Percentiles rank a stretch among this genome's conserved stretches.
Evolutionary conservation across 2,329 filamentous ascomycete species (phyloP).

Genomic region (Lachnellula cervina): DNA sequence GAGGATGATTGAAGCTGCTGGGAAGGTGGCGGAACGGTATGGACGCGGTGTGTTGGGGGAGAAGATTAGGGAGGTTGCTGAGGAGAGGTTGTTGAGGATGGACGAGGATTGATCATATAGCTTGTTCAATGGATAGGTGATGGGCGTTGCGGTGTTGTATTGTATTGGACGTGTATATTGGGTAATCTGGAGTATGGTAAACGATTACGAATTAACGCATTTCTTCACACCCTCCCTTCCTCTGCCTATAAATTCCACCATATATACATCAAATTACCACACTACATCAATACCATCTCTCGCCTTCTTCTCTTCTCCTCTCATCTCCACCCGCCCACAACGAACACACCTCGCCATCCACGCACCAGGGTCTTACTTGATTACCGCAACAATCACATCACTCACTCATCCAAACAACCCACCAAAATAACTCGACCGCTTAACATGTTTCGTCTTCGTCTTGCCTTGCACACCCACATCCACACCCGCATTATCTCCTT

Average conservation of each 20-base stretch:
- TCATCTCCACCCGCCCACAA: no score
- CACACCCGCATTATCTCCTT: neutral
- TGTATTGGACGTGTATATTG: neutral
- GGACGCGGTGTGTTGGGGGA: constrained; percentile 73
- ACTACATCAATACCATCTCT: no score
- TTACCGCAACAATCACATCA: neutral
- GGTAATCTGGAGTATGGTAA: neutral
- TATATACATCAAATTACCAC: no score
- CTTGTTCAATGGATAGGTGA: neutral
- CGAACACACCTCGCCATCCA: no score
- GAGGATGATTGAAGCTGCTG: constrained; percentile 85
- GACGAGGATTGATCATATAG: constrained; percentile 24
- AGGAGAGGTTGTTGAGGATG: constrained; percentile 40
- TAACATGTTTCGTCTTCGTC: constrained; percentile 3
- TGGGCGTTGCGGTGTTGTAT: neutral
- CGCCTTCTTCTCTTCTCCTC: no score
- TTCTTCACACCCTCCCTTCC: neutral
- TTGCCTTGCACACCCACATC: no score
- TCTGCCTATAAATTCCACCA: no score
- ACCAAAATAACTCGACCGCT: constrained; percentile 8
- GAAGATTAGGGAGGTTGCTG: constrained; percentile 84
- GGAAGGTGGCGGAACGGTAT: constrained; percentile 84
- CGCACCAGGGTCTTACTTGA: neutral
- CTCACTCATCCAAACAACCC: constrained; percentile 2
- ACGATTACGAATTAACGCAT: neutral